Conservation (phyloP, 495 filamentous ascomycete species). For the Chaetomium fimeti region DNA sequence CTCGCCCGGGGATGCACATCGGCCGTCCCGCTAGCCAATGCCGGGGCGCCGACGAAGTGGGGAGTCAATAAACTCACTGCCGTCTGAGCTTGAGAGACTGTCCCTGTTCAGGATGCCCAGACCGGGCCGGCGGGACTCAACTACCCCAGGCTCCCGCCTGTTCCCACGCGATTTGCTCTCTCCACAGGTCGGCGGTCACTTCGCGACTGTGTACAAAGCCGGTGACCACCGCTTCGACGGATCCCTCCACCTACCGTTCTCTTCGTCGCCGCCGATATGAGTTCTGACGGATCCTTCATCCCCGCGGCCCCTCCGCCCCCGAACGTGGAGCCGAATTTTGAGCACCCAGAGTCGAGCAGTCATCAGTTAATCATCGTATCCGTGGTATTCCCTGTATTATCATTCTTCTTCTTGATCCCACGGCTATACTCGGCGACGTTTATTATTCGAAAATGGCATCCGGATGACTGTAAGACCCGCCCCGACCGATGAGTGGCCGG, state of each 20-base stretch:
- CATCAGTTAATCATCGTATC: constrained; percentile 24
- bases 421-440: constrained; percentile 27
- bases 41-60: neutral
- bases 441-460: constrained; percentile 29
- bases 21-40: neutral
- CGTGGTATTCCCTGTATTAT: constrained; percentile 24
- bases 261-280: neutral
- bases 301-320: constrained; percentile 15
- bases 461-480: constrained; percentile 31
- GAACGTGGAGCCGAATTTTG: constrained; percentile 33
- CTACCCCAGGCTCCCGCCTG: neutral
- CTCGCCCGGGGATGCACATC: neutral
- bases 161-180: neutral
- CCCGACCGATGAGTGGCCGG: neutral
- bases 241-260: neutral
- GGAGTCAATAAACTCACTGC: neutral
- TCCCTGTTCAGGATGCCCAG: neutral
- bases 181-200: neutral
- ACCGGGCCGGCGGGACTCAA: neutral
- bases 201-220: neutral
- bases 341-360: constrained; percentile 28
- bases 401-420: constrained; percentile 19
- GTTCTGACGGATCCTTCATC: neutral
- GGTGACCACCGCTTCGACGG: neutral
- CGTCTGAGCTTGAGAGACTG: neutral